A percentile compares a stretch with the other conserved stretches of the same genome.
Conservation (phyloP, 163 green algal species). For the Smithsoniella earleae region DNA sequence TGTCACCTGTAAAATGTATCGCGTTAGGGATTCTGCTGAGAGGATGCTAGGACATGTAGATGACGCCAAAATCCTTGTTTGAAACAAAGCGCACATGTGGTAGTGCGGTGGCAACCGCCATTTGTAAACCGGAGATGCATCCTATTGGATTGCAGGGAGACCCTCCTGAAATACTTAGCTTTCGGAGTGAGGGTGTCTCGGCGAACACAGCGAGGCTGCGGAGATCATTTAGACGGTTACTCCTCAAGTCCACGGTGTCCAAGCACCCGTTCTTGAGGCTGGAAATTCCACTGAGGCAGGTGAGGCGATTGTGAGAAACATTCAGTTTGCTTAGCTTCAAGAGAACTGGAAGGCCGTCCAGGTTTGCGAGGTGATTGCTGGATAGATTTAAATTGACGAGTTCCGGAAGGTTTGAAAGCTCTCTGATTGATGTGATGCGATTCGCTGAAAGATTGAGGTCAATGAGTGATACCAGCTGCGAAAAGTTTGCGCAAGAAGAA, state of each 20-base stretch:
- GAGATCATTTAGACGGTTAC: neutral
- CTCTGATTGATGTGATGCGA: neutral
- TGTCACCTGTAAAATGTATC: neutral
- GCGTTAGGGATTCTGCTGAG: neutral
- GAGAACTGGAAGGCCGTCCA: neutral
- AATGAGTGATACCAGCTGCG: neutral
- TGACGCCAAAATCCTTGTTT: neutral
- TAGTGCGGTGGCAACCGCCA: neutral
- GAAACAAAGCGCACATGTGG: slow-evolving; percentile 6
- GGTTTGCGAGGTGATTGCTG: neutral
- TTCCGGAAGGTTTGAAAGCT: neutral
- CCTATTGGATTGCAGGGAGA: neutral
- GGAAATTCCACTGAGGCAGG: slow-evolving; percentile 4
- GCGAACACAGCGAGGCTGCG: slow-evolving; percentile 1
- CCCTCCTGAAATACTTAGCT: neutral
- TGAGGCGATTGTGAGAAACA: neutral
- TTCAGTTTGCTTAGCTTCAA: neutral
- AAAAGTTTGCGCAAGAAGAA: neutral
- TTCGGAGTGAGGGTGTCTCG: neutral
- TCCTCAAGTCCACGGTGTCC: neutral
- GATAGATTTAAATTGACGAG: slow-evolving; percentile 1
- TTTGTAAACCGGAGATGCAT: neutral
- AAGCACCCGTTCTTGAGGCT: neutral
- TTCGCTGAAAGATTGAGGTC: slow-evolving; percentile 25
- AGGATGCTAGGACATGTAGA: neutral